Evolutionary conservation across 2,329 filamentous ascomycete genomes (phyloP).

Genomic region (Amesomyces nigricolor): DNA sequence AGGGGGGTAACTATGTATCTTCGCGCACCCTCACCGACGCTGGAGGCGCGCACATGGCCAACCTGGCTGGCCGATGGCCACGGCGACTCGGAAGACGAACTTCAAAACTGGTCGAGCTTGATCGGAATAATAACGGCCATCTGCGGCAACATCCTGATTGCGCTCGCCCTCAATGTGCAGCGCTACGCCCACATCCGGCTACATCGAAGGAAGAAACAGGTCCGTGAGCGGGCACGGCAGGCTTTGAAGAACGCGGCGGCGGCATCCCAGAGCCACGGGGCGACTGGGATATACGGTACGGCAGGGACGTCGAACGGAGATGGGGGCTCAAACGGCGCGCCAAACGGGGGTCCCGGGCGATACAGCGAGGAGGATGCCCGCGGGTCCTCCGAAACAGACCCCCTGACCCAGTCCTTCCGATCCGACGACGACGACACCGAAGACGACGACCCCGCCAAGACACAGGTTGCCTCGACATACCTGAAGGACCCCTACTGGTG

Average conservation of each 20-base stretch:
- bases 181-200: constrained; percentile 89
- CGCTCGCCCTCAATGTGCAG: constrained; percentile 92
- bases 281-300: constrained; percentile 39
- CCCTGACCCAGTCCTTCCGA: constrained; percentile 46
- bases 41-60: constrained; percentile 8
- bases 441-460: constrained; percentile 27
- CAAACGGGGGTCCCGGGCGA: constrained; percentile 15
- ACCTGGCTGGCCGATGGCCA: constrained; percentile 12
- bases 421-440: constrained; percentile 35
- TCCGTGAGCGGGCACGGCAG: constrained; percentile 49
- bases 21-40: not conserved
- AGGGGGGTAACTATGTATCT: constrained; percentile 11
- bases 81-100: constrained; percentile 40
- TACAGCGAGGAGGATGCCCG: constrained; percentile 34
- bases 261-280: constrained; percentile 26
- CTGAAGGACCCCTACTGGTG: constrained; percentile 94
- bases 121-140: constrained; percentile 95
- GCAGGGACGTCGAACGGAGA: constrained; percentile 28
- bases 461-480: constrained; percentile 60
- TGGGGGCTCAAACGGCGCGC: not conserved
- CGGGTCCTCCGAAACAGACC: constrained; percentile 42
- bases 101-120: constrained; percentile 78
- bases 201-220: constrained; percentile 60
- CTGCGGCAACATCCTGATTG: constrained; percentile 87
- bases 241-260: constrained; percentile 44